phyloP scores from a whole-genome alignment of 768 basidiomycete genomes.

The Suillus hirtellus region DNA sequence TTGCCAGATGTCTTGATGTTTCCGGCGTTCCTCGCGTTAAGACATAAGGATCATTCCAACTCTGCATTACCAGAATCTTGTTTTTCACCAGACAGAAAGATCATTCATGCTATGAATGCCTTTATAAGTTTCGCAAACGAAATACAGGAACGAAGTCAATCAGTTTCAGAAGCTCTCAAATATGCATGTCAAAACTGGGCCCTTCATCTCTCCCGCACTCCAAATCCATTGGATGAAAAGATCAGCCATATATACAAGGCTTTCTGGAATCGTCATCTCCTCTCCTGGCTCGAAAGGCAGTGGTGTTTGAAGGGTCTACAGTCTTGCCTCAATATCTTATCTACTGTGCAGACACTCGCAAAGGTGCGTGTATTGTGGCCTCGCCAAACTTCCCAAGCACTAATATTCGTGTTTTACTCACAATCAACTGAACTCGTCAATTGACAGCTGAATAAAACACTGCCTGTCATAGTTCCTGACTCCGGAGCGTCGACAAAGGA shows the following conservation, averaged over 20 bases:
- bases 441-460: background rate
- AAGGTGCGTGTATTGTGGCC: background rate
- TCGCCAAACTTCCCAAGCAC: background rate
- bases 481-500: background rate
- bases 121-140: background rate
- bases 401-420: background rate
- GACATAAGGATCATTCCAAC: background rate
- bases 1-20: background rate
- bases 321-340: background rate
- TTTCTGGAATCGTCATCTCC: background rate
- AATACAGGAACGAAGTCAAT: background rate
- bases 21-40: background rate
- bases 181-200: constrained; percentile 4
- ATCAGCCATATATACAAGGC: background rate
- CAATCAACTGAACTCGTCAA: background rate
- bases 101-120: background rate
- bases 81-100: background rate
- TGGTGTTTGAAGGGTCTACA: constrained; percentile 2
- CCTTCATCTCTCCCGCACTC: background rate
- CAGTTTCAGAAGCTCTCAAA: background rate
- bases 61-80: background rate
- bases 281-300: constrained; percentile 1
- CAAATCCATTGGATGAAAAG: background rate
- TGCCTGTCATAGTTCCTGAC: background rate
- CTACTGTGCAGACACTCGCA: background rate